These are phyloP conservation scores for Fragaria ananassa DNA, from an alignment of 306 rosid species.

Conservation along the genomic window DNA sequence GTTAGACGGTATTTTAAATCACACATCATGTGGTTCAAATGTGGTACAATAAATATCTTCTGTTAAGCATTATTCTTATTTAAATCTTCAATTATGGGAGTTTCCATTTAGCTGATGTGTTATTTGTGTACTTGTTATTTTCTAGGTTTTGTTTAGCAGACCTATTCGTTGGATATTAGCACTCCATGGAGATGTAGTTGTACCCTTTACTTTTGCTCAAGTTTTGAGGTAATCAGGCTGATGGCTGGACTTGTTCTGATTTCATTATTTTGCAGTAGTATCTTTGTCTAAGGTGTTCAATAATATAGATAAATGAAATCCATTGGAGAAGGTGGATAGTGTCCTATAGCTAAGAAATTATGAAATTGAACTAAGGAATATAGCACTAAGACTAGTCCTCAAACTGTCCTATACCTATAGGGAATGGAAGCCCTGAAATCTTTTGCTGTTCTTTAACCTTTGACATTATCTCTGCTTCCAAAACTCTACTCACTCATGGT, in stretches of 20 bases:
- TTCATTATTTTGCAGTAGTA: not conserved
- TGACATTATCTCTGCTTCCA: not conserved
- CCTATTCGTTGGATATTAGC: constrained; percentile 97
- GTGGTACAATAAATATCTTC: not conserved
- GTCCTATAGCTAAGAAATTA: not conserved
- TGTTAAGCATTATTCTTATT: not conserved
- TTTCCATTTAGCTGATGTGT: not conserved
- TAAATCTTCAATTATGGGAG: not conserved
- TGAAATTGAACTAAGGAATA: not conserved
- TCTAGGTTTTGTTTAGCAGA: constrained; percentile 86
- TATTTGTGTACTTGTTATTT: constrained; percentile 24
- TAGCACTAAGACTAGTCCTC: not conserved
- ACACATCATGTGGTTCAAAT: not conserved
- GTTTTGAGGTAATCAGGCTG: constrained; percentile 52
- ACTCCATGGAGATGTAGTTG: constrained; percentile 69
- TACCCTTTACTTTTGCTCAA: constrained; percentile 85
- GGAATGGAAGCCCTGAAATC: not conserved
- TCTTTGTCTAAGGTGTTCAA: too few species aligned
- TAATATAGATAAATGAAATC: too few species aligned
- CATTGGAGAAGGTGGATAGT: too few species aligned
- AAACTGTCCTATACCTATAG: not conserved
- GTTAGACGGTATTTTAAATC: not conserved
- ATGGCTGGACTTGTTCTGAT: constrained; percentile 5
- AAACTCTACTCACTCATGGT: not conserved
- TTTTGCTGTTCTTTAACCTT: not conserved